phyloP scores from a whole-genome alignment of 2,329 filamentous ascomycete species.

The Thyridium curvatum region DNA sequence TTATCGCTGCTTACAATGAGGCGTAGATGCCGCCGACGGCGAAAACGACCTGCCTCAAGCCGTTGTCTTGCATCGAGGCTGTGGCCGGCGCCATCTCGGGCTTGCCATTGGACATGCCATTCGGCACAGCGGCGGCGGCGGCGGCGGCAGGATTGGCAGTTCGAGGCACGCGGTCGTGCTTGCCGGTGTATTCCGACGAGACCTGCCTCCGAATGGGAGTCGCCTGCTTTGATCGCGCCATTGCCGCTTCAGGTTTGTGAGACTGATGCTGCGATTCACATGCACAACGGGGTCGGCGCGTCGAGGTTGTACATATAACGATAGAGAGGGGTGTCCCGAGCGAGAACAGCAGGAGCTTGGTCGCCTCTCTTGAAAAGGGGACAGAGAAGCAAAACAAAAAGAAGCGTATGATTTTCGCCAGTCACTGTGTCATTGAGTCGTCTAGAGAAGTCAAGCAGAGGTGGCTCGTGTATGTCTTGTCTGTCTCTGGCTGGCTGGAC shows the following conservation, averaged over 20 bases:
- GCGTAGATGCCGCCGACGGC: conserved; percentile 95
- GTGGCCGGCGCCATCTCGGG: conserved; percentile 15
- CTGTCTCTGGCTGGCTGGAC: no score
- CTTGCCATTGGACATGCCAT: conserved; percentile 19
- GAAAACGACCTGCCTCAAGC: conserved; percentile 69
- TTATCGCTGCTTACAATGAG: conserved; percentile 65
- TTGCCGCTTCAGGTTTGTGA: conserved; percentile 24
- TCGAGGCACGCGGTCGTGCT: conserved; percentile 25
- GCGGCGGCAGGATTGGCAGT: conserved; percentile 1
- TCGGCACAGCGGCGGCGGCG: conserved; percentile 20
- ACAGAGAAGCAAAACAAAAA: no score
- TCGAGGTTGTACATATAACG: no score
- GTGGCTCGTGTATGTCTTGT: no score
- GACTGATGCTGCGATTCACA: no score
- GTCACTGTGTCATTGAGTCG: no score
- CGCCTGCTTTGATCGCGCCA: conserved; percentile 68
- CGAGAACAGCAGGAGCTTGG: no score
- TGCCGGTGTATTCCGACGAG: conserved; percentile 60
- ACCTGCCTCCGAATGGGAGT: conserved; percentile 57
- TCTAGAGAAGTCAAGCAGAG: no score
- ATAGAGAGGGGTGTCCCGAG: no score
- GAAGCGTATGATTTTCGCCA: no score
- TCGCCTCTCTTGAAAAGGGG: no score
- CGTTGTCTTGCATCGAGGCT: conserved; percentile 43
- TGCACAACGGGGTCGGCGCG: no score